phyloP scores from a whole-genome alignment of 768 basidiomycete species.

The Pisolithus albus region DNA sequence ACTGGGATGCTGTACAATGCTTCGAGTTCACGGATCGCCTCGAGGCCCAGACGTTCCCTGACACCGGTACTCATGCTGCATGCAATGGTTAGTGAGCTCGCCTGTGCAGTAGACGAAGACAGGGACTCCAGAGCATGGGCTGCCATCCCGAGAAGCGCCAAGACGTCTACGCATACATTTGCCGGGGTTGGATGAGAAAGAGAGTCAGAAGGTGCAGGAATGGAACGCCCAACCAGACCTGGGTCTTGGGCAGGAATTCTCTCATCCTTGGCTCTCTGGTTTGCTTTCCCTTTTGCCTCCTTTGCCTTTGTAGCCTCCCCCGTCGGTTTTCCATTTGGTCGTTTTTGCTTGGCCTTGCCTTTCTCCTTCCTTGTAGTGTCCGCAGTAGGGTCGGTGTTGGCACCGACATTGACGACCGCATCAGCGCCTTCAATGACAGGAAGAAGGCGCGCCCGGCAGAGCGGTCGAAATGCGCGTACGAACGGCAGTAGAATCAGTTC shows the following conservation, averaged over 20 bases:
- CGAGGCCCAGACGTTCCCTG: constrained; percentile 21
- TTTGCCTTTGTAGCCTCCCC: neutral
- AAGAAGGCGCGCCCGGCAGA: constrained; percentile 16
- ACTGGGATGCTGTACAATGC: constrained; percentile 8
- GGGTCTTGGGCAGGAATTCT: too few relatives aligned
- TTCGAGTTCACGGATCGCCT: constrained; percentile 22
- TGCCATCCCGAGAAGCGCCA: constrained; percentile 18
- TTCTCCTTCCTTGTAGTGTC: constrained; percentile 1
- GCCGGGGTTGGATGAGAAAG: neutral
- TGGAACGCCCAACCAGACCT: too few relatives aligned
- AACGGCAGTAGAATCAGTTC: neutral
- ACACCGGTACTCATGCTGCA: constrained; percentile 6
- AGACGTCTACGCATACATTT: constrained; percentile 17
- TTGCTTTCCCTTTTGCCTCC: neutral
- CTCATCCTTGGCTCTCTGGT: neutral
- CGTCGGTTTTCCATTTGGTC: too few relatives aligned
- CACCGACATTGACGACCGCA: too few relatives aligned
- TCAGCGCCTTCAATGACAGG: neutral
- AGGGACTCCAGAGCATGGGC: constrained; percentile 15
- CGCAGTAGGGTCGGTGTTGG: neutral
- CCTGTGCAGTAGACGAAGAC: neutral
- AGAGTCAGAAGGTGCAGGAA: neutral
- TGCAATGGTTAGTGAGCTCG: neutral
- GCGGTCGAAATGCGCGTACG: constrained; percentile 6
- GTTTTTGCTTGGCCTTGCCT: constrained; percentile 5